Base-by-base conservation (phyloP, 495 filamentous ascomycete species). In the Melanomma pulvis-pyrius region DNA sequence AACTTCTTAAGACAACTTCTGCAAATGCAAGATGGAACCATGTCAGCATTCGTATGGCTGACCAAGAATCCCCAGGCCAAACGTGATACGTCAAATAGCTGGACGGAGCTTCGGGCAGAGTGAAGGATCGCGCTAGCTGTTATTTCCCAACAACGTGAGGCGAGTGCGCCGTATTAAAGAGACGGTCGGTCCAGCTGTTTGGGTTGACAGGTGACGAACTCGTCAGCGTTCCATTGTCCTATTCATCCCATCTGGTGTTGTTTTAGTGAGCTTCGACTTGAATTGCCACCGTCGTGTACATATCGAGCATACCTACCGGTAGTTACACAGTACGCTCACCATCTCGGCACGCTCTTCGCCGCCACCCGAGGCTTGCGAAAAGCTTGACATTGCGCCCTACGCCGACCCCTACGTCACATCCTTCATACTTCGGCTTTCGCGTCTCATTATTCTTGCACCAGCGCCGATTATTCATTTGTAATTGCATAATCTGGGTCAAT, bases 301-400 rank as follows among this genome's bases (percentile, higher is more conserved):
- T n/a, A n/a, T n/a, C n/a, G n/a, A n/a, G n/a, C n/a, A n/a, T n/a
- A n/a, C n/a, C n/a, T n/a, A n/a, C n/a, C n/a, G n/a, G n/a, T n/a
- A n/a, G n/a, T n/a, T n/a, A n/a, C n/a, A n/a, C n/a, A n/a, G n/a
- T n/a, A n/a, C n/a, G n/a, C n/a, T n/a, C n/a, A n/a, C n/a, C n/a
- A n/a, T 44, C 39, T 44, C 39, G 39, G 39, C 8, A n/a, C 39
- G 3, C 13, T 2, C 3, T 2, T 44, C 39, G 17, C 39, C 39
- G 39, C 39, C 39, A 44, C 39, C 39, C 30, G 39, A 44, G 39
- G 39, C 39, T 44, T 44, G 39, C 6, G 39, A 44, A 44, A 44
- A 44, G 39, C 39, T 51, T 51, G 48, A 51, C 48, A 17, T 25
- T 51, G 48, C 22, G 48, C 48, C 48, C 19, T 29, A 15, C 39